phyloP scores from a whole-genome alignment of 345 rosid genomes.

The Populus pruinosa region DNA sequence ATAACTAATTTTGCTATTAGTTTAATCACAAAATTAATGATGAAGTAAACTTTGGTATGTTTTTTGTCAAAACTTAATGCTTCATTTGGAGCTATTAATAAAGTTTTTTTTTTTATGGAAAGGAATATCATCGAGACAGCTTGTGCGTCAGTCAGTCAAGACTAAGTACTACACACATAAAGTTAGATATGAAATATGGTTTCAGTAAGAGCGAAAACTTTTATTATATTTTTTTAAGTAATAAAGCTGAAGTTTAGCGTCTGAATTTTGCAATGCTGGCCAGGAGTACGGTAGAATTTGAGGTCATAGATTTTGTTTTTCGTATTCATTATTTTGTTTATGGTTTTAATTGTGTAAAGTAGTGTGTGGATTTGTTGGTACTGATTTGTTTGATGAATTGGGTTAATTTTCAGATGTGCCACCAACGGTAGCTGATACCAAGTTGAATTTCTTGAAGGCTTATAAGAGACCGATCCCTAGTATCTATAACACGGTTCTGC shows the following conservation, averaged over 20 bases:
- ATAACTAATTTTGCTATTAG: neutral
- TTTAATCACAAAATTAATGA: neutral
- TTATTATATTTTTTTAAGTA: neutral
- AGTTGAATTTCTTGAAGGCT: conserved; percentile 68
- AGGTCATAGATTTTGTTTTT: neutral
- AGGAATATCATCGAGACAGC: no score
- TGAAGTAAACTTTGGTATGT: neutral
- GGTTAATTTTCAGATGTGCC: conserved; percentile 56
- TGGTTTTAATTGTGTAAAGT: neutral
- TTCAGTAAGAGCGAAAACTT: no score
- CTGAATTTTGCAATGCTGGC: conserved; percentile 15
- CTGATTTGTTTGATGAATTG: conserved; percentile 6
- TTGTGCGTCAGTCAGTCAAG: no score
- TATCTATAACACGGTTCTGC: conserved; percentile 77
- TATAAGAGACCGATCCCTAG: conserved; percentile 93
- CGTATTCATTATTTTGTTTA: neutral
- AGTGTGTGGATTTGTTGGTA: neutral
- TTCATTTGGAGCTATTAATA: neutral
- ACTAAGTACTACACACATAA: no score
- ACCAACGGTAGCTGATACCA: conserved; percentile 88
- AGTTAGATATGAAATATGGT: no score
- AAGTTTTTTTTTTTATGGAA: neutral
- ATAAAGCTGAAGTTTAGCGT: neutral
- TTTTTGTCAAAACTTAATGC: neutral
- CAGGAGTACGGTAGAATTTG: neutral